Percentiles rank a stretch among this genome's conserved stretches.
Evolutionary conservation across 2,329 filamentous ascomycete species (phyloP).

Genomic region (Aureobasidium sp.): DNA sequence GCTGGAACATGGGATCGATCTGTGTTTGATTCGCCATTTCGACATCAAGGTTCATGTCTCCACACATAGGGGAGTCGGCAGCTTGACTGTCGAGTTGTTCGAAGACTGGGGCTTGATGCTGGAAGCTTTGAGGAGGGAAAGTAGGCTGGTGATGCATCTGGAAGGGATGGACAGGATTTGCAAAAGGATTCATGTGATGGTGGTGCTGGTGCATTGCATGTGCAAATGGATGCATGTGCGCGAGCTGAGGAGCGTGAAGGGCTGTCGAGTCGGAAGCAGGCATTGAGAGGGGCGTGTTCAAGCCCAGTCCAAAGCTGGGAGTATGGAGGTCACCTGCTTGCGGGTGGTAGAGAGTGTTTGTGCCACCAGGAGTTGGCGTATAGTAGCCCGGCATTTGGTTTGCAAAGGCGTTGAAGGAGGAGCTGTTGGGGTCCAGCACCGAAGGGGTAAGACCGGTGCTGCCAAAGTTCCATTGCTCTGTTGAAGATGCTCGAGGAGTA

Average conservation of each 20-base stretch:
- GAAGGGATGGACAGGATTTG: constrained; percentile 47
- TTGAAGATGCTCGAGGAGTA: constrained; percentile 67
- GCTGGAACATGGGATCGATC: constrained; percentile 53
- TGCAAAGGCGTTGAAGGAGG: constrained; percentile 70
- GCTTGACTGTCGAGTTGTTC: constrained; percentile 63
- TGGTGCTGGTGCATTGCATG: constrained; percentile 55
- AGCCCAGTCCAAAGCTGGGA: constrained; percentile 59
- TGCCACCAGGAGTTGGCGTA: constrained; percentile 76
- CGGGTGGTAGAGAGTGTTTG: constrained; percentile 71
- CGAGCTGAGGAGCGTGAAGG: constrained; percentile 52
- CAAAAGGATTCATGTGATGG: constrained; percentile 50
- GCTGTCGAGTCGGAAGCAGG: constrained; percentile 58
- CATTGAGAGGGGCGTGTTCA: constrained; percentile 76
- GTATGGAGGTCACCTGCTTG: constrained; percentile 77
- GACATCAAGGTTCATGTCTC: constrained; percentile 48
- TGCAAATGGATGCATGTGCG: constrained; percentile 60
- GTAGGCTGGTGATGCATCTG: constrained; percentile 45
- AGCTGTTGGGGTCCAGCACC: constrained; percentile 76
- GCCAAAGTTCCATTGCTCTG: constrained; percentile 62
- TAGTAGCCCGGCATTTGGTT: constrained; percentile 80
- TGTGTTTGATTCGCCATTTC: constrained; percentile 54
- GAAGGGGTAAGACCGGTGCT: constrained; percentile 66
- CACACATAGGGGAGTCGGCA: constrained; percentile 54
- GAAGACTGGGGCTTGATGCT: constrained; percentile 75
- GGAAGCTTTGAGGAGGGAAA: constrained; percentile 72